These are phyloP conservation scores for Talaromyces sp. DNA, from an alignment of 2,329 filamentous ascomycete genomes.

Conservation along the genomic window DNA sequence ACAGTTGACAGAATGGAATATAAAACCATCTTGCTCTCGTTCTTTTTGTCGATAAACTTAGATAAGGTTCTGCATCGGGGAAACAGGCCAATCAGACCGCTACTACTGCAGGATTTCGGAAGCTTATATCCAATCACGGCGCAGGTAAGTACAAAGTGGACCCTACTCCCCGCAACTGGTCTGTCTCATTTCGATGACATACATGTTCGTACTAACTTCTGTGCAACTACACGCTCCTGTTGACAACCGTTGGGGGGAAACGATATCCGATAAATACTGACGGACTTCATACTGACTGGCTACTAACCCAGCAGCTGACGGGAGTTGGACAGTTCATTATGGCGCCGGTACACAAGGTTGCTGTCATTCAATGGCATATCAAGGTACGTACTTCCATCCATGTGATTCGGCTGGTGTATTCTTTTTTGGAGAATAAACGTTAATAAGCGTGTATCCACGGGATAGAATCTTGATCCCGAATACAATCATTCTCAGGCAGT, in stretches of 20 bases:
- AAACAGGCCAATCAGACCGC: neutral
- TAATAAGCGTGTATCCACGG: neutral
- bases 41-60: neutral
- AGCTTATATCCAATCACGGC: neutral
- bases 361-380: conserved; percentile 34
- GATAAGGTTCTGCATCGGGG: neutral
- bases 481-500: conserved; percentile 45
- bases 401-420: neutral
- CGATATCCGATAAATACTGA: neutral
- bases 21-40: neutral
- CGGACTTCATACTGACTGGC: neutral
- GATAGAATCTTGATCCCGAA: conserved; percentile 27
- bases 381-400: conserved; percentile 20
- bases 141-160: neutral
- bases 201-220: neutral
- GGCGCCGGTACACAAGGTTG: conserved; percentile 27
- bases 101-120: neutral
- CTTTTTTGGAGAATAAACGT: neutral
- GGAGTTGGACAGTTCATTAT: conserved; percentile 12
- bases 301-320: neutral
- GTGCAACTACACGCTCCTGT: neutral
- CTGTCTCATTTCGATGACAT: neutral
- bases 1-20: neutral
- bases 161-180: neutral
- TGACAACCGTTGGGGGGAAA: neutral